Percentiles rank a stretch among this genome's conserved stretches.
These are phyloP conservation scores for Neofusicoccum cordaticola DNA, from an alignment of 2,329 filamentous ascomycete genomes.

Conservation along the genomic window DNA sequence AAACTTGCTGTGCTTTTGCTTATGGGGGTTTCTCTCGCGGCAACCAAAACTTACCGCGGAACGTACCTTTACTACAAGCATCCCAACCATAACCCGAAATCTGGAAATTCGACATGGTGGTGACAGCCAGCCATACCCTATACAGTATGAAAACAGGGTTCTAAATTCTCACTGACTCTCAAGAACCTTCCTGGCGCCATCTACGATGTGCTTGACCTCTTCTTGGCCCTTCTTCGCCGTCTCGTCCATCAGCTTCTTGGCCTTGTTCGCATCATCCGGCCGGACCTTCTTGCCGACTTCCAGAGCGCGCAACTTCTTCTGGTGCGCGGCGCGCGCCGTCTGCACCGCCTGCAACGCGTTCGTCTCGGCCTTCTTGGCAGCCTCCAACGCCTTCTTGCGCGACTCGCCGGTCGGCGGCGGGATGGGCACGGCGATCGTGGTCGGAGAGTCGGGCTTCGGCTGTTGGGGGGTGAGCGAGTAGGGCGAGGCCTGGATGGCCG, in stretches of 20 bases:
- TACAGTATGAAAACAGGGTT: neutral
- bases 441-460: slow-evolving; percentile 47
- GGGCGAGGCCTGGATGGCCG: slow-evolving; percentile 52
- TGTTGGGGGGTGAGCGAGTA: slow-evolving; percentile 52
- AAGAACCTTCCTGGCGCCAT: slow-evolving; percentile 48
- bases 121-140: neutral
- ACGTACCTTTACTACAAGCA: neutral
- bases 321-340: slow-evolving; percentile 46
- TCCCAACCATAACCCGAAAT: neutral
- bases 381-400: slow-evolving; percentile 40
- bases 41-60: neutral
- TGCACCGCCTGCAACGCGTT: slow-evolving; percentile 41
- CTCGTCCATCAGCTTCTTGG: slow-evolving; percentile 49
- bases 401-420: slow-evolving; percentile 58
- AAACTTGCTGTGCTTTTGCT: neutral
- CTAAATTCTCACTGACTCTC: slow-evolving; percentile 25
- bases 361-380: slow-evolving; percentile 42
- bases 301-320: slow-evolving; percentile 48
- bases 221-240: slow-evolving; percentile 47
- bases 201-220: slow-evolving; percentile 50
- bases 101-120: neutral
- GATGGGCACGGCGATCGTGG: slow-evolving; percentile 54
- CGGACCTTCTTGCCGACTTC: slow-evolving; percentile 42
- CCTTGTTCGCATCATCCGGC: slow-evolving; percentile 51
- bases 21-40: neutral